These are phyloP conservation scores for Dictyostelium brefeldianum DNA, from an alignment of 78 protist species.

Conservation along the genomic window DNA sequence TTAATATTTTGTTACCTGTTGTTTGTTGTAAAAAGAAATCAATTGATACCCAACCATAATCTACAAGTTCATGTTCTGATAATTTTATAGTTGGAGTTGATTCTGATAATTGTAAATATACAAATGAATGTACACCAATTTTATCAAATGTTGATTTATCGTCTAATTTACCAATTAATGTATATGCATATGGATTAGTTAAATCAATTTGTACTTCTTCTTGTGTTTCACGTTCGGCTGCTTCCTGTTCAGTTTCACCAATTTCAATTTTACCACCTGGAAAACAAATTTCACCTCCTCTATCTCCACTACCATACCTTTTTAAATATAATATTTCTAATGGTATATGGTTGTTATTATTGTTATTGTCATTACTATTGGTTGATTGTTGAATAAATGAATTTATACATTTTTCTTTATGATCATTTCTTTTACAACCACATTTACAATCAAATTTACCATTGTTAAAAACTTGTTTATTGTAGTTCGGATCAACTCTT, in stretches of 20 bases:
- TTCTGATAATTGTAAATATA: constrained; percentile 49
- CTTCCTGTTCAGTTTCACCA: constrained; percentile 4
- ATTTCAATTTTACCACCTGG: constrained; percentile 49
- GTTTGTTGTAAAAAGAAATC: not conserved
- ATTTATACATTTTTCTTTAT: constrained; percentile 21
- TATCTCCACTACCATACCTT: not conserved
- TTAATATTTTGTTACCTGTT: not conserved
- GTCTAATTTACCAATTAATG: constrained; percentile 36
- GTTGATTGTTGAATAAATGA: constrained; percentile 17
- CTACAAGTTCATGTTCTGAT: constrained; percentile 27
- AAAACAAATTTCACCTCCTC: constrained; percentile 47
- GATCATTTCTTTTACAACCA: not conserved
- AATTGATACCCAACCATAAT: constrained; percentile 58
- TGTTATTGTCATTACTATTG: not conserved
- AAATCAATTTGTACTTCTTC: constrained; percentile 48
- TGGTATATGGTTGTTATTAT: not conserved
- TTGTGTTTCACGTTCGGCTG: constrained; percentile 61
- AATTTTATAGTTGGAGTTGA: constrained; percentile 3
- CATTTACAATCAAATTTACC: not conserved
- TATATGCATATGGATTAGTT: not conserved
- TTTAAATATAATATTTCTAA: constrained; percentile 13
- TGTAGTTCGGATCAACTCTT: constrained; percentile 6
- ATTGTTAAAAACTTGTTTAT: not conserved
- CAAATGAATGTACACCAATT: constrained; percentile 36
- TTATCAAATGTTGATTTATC: constrained; percentile 57